Percentiles rank a stretch among this genome's conserved stretches.
Evolutionary conservation across 75 land plant genomes (phyloP).

Genomic region (Cunninghamia lanceolata): DNA sequence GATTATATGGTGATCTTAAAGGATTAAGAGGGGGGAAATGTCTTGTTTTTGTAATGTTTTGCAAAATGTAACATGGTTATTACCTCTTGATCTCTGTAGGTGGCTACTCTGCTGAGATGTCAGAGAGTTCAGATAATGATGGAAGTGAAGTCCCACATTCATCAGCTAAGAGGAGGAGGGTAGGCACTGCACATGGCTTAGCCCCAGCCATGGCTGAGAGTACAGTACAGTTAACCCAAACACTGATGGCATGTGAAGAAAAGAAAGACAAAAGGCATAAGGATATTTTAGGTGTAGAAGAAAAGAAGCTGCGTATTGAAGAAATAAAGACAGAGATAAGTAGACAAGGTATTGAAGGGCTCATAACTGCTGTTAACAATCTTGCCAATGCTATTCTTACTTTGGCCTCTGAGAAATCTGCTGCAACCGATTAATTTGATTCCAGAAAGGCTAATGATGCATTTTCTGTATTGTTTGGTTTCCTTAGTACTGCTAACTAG

Average conservation of each 20-base stretch:
- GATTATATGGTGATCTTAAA: not conserved
- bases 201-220: constrained; percentile 43
- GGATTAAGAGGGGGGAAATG: not conserved
- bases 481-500: constrained; percentile 12
- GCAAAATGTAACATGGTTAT: not conserved
- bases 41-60: constrained; percentile 6
- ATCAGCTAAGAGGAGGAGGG: constrained; percentile 47
- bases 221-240: constrained; percentile 45
- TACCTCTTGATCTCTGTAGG: constrained; percentile 3
- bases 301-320: constrained; percentile 44
- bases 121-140: constrained; percentile 57
- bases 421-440: constrained; percentile 7
- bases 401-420: constrained; percentile 29
- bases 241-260: constrained; percentile 49
- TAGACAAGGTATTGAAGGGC: constrained; percentile 39
- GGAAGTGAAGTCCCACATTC: constrained; percentile 46
- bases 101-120: constrained; percentile 18
- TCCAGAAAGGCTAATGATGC: constrained; percentile 5
- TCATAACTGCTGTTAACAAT: constrained; percentile 55
- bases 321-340: constrained; percentile 43
- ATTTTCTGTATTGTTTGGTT: constrained; percentile 4
- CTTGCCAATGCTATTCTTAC: constrained; percentile 51
- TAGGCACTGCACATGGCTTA: constrained; percentile 18
- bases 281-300: constrained; percentile 41
- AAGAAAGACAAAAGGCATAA: constrained; percentile 54